Evolutionary conservation across 345 rosid species (phyloP), one percentile per base, ranked within the genome.

Genomic region (Crucihimalaya himalaica): DNA sequence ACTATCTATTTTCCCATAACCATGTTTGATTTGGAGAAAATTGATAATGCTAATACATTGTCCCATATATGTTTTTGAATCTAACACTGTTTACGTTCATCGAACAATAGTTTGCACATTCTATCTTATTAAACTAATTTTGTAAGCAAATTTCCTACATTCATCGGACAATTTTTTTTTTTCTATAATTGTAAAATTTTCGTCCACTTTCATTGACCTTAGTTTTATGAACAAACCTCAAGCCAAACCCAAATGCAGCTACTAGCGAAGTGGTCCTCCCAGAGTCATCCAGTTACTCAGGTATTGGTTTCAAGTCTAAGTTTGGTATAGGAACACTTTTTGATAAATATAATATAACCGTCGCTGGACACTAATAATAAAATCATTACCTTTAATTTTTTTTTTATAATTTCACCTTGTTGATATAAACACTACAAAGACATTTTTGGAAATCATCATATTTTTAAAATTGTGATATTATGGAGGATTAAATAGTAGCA

Each of bases 1-100:
- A 28, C 42, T 37, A 42, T 57, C 66, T 57, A 18, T 34, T 40
- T 73, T 23, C 69, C 37, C 29, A 18, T 45, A 51, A 51, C 21
- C 40, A 68, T 75, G 50, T 40, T 67, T 75, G 40, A 43, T 52
- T 29, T 28, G 28, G 23, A 1, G 29, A 39, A 37, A 19, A 19
- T 54, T 48, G 34, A 28, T 66, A 11, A 43, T 45, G 70, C 10
- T 35, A 32, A 29, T 27, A 10, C 29, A 45, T 34, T 34, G 18
- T 56, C 4, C 34, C 32, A 8, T 48, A 13, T 31, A 31, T 8
- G 21, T 46, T 31, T 43, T 48, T 13, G 20, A 20, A 20, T 11
- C 25, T 19, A 46, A 13, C n/a, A 20, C 18, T 47, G 16, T 20
- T 21, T 31, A 19, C 8, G 12, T 14, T 11, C 51, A 21, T 60